A percentile compares a stretch with the other conserved stretches of the same genome.
phyloP scores from a whole-genome alignment of 1,284 basidiomycete genomes.

The Vanrija pseudolonga region DNA sequence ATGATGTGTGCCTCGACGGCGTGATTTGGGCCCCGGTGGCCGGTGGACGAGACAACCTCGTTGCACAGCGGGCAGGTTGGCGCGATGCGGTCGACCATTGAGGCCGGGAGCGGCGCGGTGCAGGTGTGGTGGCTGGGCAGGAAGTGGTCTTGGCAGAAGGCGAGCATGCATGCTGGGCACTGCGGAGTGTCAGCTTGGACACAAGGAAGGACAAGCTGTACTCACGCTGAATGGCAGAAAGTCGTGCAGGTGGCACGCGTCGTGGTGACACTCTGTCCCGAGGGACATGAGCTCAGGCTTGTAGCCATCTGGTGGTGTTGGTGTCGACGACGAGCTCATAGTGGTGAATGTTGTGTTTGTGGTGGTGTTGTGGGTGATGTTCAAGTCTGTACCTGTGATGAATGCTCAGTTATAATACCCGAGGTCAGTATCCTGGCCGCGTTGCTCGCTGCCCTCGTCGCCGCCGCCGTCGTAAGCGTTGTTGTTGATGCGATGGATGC shows the following conservation, averaged over 20 bases:
- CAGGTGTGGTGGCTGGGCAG: constrained; percentile 43
- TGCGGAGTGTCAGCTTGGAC: constrained; percentile 11
- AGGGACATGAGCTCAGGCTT: constrained; percentile 44
- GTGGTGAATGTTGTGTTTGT: not conserved
- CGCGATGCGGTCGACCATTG: constrained; percentile 46
- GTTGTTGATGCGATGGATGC: no score
- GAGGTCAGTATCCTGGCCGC: not conserved
- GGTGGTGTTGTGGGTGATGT: constrained; percentile 1
- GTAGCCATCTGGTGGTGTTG: not conserved
- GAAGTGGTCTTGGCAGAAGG: constrained; percentile 49
- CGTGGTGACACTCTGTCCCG: constrained; percentile 44
- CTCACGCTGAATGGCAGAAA: constrained; percentile 48
- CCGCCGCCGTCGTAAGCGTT: no score
- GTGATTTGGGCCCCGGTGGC: constrained; percentile 33
- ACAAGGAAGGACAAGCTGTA: not conserved
- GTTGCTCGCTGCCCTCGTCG: not conserved
- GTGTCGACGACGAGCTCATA: no score
- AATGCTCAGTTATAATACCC: no score
- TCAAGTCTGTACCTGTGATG: not conserved
- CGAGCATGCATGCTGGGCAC: constrained; percentile 47
- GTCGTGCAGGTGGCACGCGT: constrained; percentile 46
- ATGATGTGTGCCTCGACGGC: constrained; percentile 47
- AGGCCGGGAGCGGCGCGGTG: constrained; percentile 40
- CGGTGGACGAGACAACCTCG: constrained; percentile 31
- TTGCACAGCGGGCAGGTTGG: constrained; percentile 47